Evolutionary conservation across 1,284 basidiomycete species (phyloP), one percentile per base, ranked within the genome.

Genomic region (Cutaneotrichosporon arboriforme): DNA sequence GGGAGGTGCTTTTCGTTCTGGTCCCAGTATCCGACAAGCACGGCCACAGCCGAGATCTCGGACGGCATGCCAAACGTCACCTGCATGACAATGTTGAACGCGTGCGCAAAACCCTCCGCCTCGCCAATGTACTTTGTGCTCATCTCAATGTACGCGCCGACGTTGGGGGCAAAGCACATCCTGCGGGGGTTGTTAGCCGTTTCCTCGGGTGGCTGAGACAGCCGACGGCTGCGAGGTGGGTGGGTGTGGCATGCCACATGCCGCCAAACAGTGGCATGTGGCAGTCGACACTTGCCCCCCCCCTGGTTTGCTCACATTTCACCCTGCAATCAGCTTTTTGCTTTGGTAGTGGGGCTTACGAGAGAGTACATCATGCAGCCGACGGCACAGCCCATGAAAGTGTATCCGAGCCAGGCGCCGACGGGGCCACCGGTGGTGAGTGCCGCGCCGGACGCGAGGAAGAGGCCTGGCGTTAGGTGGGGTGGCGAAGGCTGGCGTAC

Each of bases 11-110:
- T 48, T 9, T 23, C 14, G 42, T 52, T 73, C 10, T 63, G 46
- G 68, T 88, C 86, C 89, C 89, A 91, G 76, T 84, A 90, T 1
- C 81, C 80, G 55, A 90, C 76, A 40, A 92, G 73, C 49, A 90
- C 81, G 33, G 81, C 79, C 7, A 86, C 84, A 2, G 88, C 87
- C 2, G 83, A 83, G 51, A 91, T 79, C 72, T 92, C 89, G 31
- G 84, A 82, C 12, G 60, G 54, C 37, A 64, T 40, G 10, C 46
- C 54, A 9, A 60, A 23, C 5, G 54, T 56, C n/a, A 41, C 51
- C 17, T 56, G 52, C 21, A 63, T 51, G 20, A 53, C 49, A 45
- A 58, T 56, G 37, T 56, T 60, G 55, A 64, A 50, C 12, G 43
- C 55, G 40, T 50, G 49, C 18, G 41, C 51, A 47, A 60, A 59